A percentile compares a stretch with the other conserved stretches of the same genome.
phyloP scores from a whole-genome alignment of 2,329 filamentous ascomycete species.

The Sporothrix euskadiensis region DNA sequence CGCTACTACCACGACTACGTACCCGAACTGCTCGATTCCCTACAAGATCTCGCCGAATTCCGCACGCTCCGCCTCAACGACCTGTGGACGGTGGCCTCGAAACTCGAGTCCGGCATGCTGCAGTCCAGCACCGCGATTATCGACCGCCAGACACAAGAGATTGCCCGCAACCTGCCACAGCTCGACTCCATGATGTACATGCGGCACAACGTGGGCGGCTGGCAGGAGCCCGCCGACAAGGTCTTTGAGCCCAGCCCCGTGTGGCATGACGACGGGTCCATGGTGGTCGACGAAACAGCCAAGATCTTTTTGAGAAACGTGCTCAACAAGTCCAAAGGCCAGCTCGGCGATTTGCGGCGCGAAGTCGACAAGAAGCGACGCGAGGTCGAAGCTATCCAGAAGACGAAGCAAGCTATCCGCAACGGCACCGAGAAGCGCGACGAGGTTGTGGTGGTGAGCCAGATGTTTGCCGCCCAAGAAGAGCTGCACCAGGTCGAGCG shows the following conservation, averaged over 20 bases:
- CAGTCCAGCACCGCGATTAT: slow-evolving; percentile 71
- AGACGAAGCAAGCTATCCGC: slow-evolving; percentile 71
- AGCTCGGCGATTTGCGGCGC: slow-evolving; percentile 74
- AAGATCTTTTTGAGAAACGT: slow-evolving; percentile 92
- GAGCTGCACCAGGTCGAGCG: slow-evolving; percentile 81
- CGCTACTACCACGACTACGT: slow-evolving; percentile 97
- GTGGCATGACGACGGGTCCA: slow-evolving; percentile 89
- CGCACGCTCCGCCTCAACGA: slow-evolving; percentile 79
- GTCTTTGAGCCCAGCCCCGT: slow-evolving; percentile 91
- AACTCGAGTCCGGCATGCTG: slow-evolving; percentile 78
- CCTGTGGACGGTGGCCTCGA: slow-evolving; percentile 78
- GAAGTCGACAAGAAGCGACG: slow-evolving; percentile 83
- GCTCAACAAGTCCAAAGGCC: slow-evolving; percentile 83
- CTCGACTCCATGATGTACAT: slow-evolving; percentile 99
- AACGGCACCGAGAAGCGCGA: slow-evolving; percentile 79
- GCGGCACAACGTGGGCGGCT: slow-evolving; percentile 79
- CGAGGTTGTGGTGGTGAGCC: slow-evolving; percentile 78
- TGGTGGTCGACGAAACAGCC: slow-evolving; percentile 82
- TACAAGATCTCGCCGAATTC: slow-evolving; percentile 93
- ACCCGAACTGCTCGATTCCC: slow-evolving; percentile 85
- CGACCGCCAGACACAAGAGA: slow-evolving; percentile 73
- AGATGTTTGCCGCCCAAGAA: slow-evolving; percentile 83
- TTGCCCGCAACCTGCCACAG: slow-evolving; percentile 81
- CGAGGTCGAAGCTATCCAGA: slow-evolving; percentile 78
- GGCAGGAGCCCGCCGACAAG: slow-evolving; percentile 82